phyloP scores from a whole-genome alignment of 192 early-diverging fungal species.

The Spizellomyces punctatus region DNA sequence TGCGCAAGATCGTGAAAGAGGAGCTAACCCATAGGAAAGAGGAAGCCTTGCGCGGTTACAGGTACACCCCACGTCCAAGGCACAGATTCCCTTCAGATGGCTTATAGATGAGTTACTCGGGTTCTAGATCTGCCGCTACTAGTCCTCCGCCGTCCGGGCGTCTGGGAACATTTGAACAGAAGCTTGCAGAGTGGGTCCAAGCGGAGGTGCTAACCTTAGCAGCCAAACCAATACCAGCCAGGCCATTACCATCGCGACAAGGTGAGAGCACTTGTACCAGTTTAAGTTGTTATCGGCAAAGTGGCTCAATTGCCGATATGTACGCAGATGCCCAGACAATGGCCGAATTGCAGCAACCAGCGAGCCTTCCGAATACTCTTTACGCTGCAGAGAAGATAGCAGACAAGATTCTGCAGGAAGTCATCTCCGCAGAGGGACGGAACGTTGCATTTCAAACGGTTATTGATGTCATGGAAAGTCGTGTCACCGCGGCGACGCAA shows the following conservation, averaged over 20 bases:
- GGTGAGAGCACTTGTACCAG: too few species aligned
- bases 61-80: too few species aligned
- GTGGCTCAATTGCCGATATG: neutral
- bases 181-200: conserved; percentile 24
- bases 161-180: conserved; percentile 18
- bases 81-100: too few species aligned
- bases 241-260: too few species aligned
- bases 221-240: too few species aligned
- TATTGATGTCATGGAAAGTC: neutral
- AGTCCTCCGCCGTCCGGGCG: too few species aligned
- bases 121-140: too few species aligned
- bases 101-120: too few species aligned
- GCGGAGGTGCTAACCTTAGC: neutral
- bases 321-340: neutral
- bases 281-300: too few species aligned
- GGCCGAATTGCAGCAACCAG: neutral
- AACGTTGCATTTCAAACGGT: neutral
- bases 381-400: neutral
- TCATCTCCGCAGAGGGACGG: neutral
- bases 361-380: neutral
- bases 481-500: neutral
- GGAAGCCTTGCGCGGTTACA: too few species aligned
- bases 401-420: neutral
- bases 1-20: conserved; percentile 13
- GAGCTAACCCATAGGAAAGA: neutral